Base-by-base conservation (phyloP, 2,329 filamentous ascomycete species). In the Fusarium secorum region DNA sequence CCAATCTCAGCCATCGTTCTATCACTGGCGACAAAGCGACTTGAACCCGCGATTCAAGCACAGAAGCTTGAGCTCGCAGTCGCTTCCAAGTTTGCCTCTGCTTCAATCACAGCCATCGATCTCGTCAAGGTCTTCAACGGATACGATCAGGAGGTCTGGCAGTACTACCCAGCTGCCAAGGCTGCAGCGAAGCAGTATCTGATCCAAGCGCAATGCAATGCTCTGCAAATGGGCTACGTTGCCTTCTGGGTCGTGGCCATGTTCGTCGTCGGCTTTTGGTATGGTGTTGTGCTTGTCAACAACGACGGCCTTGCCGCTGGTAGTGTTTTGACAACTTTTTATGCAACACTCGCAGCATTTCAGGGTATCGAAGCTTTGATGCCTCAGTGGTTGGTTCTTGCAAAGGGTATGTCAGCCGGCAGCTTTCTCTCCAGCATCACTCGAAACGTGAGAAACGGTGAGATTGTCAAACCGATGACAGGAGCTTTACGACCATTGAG, bases 221-320 rank as follows among this genome's bases (percentile, higher is more conserved):
- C 92, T 1, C 78, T 90, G 6, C 94, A 97, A 76, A 89, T 93
- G 76, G 90, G 90, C 1, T 87, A 92, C 51, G 86, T 93, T 55
- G 90, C 91, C 49, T 88, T 97, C 72, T 90, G 94, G 83, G 90
- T 91, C 33, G 87, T 94, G 7, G 85, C 85, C 4, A 90, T 98
- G 78, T 98, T 98, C 72, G 91, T 97, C 0, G 87, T 94, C 62
- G 95, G 94, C 0, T 98, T 98, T 76, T 97, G 93, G 89, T 97
- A 95, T 74, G 95, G 94, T 0, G 87, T 91, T 32, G 83, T 88
- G 3, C 85, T 97, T 4, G 89, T 96, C 14, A 83, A 85, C 18
- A 80, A 85, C 14, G 80, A 86, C 3, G 89, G 89, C 2, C 81
- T 88, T 17, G 85, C 83, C 15, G 83, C 93, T 0, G 92, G 91